Evolutionary conservation across 441 rosid species (phyloP).

Genomic region (Bruguiera hainesii): DNA sequence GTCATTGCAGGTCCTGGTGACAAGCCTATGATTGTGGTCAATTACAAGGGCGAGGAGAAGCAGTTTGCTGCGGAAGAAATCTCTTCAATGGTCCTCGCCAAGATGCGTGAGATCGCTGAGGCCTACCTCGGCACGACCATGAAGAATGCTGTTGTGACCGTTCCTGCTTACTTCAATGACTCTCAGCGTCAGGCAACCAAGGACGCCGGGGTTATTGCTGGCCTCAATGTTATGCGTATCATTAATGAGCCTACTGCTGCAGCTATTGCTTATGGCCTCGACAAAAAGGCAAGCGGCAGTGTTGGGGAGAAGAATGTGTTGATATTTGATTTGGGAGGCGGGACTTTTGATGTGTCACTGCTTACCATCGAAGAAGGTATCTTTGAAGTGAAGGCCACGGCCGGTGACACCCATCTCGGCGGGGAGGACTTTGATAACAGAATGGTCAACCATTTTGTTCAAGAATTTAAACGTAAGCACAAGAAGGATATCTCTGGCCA

Average conservation of each 20-base stretch:
- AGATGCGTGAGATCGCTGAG: conserved; percentile 74
- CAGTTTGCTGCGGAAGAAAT: conserved; percentile 50
- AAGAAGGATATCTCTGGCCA: conserved; percentile 69
- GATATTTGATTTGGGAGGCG: conserved; percentile 67
- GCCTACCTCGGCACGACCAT: conserved; percentile 51
- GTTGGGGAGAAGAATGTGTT: conserved; percentile 68
- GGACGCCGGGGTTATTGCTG: conserved; percentile 66
- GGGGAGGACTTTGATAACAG: conserved; percentile 69
- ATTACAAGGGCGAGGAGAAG: conserved; percentile 54
- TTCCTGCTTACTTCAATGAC: conserved; percentile 68
- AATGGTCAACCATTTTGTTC: conserved; percentile 75
- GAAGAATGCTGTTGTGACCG: conserved; percentile 66
- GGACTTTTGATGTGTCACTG: conserved; percentile 76
- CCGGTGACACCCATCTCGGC: conserved; percentile 70
- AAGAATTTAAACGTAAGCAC: conserved; percentile 66
- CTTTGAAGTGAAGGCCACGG: conserved; percentile 65
- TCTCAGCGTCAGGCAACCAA: conserved; percentile 68
- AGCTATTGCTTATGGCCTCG: conserved; percentile 70
- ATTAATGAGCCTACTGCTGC: conserved; percentile 74
- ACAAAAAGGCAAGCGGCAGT: conserved; percentile 55
- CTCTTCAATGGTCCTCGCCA: conserved; percentile 53
- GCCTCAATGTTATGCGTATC: conserved; percentile 62
- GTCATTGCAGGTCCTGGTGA: conserved; percentile 60
- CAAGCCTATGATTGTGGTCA: conserved; percentile 61
- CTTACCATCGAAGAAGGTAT: conserved; percentile 74